Evolutionary conservation across 2,329 filamentous ascomycete species (phyloP), one percentile per base, ranked within the genome.

Genomic region (Claviceps africana): DNA sequence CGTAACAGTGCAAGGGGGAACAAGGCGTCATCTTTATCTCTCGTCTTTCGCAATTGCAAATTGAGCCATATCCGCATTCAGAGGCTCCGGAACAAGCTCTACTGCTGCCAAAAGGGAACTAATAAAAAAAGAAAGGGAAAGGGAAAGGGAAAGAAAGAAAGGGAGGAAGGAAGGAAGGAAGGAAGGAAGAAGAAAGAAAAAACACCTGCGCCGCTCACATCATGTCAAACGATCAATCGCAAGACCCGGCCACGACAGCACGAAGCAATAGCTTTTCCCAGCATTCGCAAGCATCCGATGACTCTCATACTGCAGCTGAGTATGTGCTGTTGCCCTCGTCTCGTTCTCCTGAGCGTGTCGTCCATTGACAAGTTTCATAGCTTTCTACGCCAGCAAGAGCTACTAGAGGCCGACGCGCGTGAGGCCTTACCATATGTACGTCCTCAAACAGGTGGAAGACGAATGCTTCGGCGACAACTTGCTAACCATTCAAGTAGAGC

Each of bases 371-470:
- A 25, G 7, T 21, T 13, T 8, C n/a, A 5, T 52, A 91, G 86
- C 30, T 97, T 94, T 65, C 88, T 98, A 59, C 82, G 88, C 60
- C 83, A 82, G 52, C 93, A 98, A 65, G 83, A 96, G 63, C 82
- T 85, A 59, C 83, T 98, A 51, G 93, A 98, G 70, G 88, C 87
- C 21, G 93, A 98, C 70, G 93, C 93, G 47, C 88, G 90, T 60
- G 91, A 98, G 74, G 87, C 87, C 55, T 78, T 98, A 7, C 93
- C 93, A 58, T 98, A 95, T 65, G 88, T 94, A 72, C 62, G 81
- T 48, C 28, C 8, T 1, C 17, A 30, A 11, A 47, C 15, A 1
- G 31, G 19, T n/a, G n/a, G 15, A n/a, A 22, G 9, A 19, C 6
- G 2, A 21, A 30, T 19, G 31, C 35, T 28, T 48, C 30, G 15